Evolutionary conservation across 305 asterid genomes (phyloP).

Genomic region (Rubia balearica): DNA sequence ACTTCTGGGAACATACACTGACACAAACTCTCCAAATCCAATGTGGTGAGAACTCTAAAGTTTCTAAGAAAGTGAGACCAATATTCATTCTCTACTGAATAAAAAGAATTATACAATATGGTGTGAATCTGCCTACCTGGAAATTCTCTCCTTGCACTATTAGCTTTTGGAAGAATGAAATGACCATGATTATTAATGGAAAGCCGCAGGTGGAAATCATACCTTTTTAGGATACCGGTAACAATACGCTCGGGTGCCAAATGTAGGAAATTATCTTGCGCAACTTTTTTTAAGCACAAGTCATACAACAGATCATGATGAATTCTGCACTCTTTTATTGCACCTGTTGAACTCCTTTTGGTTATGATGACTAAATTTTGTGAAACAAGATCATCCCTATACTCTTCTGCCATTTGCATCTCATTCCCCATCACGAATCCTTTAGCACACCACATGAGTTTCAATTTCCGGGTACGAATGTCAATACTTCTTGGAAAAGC

Average conservation of each 20-base stretch:
- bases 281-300: conserved; percentile 12
- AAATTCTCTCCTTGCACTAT: background rate
- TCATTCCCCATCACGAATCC: conserved; percentile 10
- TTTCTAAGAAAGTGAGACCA: background rate
- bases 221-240: background rate
- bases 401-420: conserved; percentile 4
- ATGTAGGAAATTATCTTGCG: background rate
- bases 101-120: background rate
- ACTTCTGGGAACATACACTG: background rate
- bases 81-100: background rate
- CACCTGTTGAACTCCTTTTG: background rate
- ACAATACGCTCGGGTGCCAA: background rate
- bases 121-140: background rate
- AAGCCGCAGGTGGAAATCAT: conserved; percentile 6
- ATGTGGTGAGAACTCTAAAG: background rate
- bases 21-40: background rate
- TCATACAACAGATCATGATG: conserved; percentile 15
- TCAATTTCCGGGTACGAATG: background rate
- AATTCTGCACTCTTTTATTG: background rate
- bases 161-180: background rate
- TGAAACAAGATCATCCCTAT: background rate
- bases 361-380: conserved; percentile 4
- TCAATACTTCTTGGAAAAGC: background rate
- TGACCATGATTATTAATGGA: background rate
- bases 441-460: conserved; percentile 14